These are phyloP conservation scores for Zygoascus sp. DNA, from an alignment of 1,139 yeast genomes.

Conservation along the genomic window DNA sequence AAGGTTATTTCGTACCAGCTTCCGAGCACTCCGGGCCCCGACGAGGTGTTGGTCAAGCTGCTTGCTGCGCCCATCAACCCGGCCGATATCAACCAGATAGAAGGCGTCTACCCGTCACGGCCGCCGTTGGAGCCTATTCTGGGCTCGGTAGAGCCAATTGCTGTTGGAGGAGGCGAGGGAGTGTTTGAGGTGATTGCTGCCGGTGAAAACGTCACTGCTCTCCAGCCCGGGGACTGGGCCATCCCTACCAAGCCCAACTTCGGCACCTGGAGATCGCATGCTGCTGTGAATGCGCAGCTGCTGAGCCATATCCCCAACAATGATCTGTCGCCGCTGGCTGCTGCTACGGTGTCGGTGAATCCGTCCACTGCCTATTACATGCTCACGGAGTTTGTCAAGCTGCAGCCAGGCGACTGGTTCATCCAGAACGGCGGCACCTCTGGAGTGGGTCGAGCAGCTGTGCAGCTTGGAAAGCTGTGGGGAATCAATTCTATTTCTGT, in stretches of 20 bases:
- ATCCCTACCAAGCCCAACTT: constrained; percentile 77
- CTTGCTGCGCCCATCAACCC: constrained; percentile 93
- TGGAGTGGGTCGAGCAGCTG: constrained; percentile 91
- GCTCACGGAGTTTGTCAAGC: constrained; percentile 65
- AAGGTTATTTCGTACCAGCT: constrained; percentile 26
- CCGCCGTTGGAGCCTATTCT: constrained; percentile 56
- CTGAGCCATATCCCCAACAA: constrained; percentile 44
- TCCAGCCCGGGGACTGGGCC: constrained; percentile 82
- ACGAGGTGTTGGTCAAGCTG: constrained; percentile 51
- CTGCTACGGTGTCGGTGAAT: constrained; percentile 86
- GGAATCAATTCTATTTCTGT: constrained; percentile 84
- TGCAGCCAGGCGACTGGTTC: constrained; percentile 80
- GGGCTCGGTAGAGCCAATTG: constrained; percentile 58
- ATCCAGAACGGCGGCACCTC: constrained; percentile 96
- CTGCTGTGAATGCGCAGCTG: constrained; percentile 37
- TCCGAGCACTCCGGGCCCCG: constrained; percentile 27
- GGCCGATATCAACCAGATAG: constrained; percentile 83
- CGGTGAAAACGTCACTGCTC: constrained; percentile 46
- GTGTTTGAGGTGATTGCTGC: constrained; percentile 74
- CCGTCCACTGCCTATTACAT: constrained; percentile 91
- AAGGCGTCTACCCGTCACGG: constrained; percentile 88
- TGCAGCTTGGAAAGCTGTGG: constrained; percentile 74
- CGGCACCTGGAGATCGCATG: constrained; percentile 95
- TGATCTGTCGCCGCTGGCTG: constrained; percentile 46
- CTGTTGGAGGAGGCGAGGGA: constrained; percentile 93